Evolutionary conservation across 345 rosid genomes (phyloP), one percentile per base, ranked within the genome.

Genomic region (Sisymbrium irio): DNA sequence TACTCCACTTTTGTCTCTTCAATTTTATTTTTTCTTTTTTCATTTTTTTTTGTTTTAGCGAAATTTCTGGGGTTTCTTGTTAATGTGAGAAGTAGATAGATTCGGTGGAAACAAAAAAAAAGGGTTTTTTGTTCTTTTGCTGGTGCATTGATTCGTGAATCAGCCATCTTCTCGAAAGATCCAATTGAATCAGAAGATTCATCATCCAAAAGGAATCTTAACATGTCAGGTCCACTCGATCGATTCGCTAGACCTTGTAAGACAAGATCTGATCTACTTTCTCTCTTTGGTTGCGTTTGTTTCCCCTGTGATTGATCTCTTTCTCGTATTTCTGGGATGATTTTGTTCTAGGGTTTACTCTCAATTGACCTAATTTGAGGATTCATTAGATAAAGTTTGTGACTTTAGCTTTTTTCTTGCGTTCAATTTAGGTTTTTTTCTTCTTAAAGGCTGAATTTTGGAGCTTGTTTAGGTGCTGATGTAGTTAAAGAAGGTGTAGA

Each of bases 171-270:
- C 70, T 69, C 56, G 37, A 55, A 55, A 65, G 46, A 61, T 58
- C 54, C 39, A 50, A 75, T 12, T 12, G 53, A 61, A 59, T 58
- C 66, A 44, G 11, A 30, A 32, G 40, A 59, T 37, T 54, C 30
- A 6, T 66, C 49, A 6, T 66, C 49, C 5, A 17, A 28, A 62
- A n/a, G n/a, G 50, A 65, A 50, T 57, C 25, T 20, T 82, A 79
- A 76, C 30, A 94, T 95, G 99, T 95, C 99, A 60, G 97, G 97
- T 45, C 99, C 97, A 7, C 89, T 95, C 49, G 99, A 95, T 86
- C 96, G 96, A 28, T 89, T 88, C 58, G 97, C 99, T 2, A 83
- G 97, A 69, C 98, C 98, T 68, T 93, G 98, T 93, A 80, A 93
- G 98, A n/a, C n/a, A n/a, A 89, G 75, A 69, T 69, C 79, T 49